These are phyloP conservation scores for Termitomyces sp. DNA, from an alignment of 768 basidiomycete species.

Conservation along the genomic window DNA sequence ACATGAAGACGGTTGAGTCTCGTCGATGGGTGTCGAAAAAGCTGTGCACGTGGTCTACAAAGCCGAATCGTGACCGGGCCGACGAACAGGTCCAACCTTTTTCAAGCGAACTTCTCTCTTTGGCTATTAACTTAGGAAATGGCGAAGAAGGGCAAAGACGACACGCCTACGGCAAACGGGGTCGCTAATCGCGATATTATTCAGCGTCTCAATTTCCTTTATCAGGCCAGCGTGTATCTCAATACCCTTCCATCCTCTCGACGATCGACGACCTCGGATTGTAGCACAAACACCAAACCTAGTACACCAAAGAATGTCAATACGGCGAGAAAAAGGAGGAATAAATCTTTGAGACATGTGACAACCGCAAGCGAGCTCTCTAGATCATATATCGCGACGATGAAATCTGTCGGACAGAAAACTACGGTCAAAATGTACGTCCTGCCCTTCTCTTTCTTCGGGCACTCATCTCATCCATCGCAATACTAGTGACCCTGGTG, in stretches of 20 bases:
- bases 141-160: slow-evolving; percentile 67
- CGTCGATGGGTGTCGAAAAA: slow-evolving; percentile 8
- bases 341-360: slow-evolving; percentile 6
- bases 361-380: slow-evolving; percentile 50
- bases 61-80: background rate
- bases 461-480: background rate
- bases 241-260: slow-evolving; percentile 14
- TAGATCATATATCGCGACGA: slow-evolving; percentile 57
- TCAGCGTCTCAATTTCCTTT: slow-evolving; percentile 82
- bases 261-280: background rate
- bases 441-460: background rate
- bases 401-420: slow-evolving; percentile 72
- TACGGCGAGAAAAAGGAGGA: slow-evolving; percentile 17
- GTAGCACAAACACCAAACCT: background rate
- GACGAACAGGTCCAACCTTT: background rate
- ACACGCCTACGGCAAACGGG: slow-evolving; percentile 51
- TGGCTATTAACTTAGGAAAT: slow-evolving; percentile 38
- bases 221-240: slow-evolving; percentile 73
- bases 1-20: slow-evolving; percentile 40
- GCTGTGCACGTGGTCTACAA: slow-evolving; percentile 6
- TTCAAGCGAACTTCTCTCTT: too few species aligned
- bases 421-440: slow-evolving; percentile 75
- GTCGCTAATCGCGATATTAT: slow-evolving; percentile 71
- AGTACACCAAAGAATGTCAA: slow-evolving; percentile 8
- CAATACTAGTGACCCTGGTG: slow-evolving; percentile 62